phyloP scores from a whole-genome alignment of 1,139 yeast genomes.

The Taphrina confusa region DNA sequence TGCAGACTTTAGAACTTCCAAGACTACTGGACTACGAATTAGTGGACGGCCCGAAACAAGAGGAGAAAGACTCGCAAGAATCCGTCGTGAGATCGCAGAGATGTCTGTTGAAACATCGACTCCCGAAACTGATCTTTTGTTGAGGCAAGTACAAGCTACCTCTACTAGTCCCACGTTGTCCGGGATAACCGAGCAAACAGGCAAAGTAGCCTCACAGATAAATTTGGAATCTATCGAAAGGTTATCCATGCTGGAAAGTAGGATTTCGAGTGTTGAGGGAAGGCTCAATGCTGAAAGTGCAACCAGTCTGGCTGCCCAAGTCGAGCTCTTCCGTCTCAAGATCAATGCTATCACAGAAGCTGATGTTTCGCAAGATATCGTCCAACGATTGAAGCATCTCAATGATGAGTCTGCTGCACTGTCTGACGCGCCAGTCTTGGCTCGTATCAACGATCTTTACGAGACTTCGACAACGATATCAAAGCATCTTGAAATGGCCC shows the following conservation, averaged over 20 bases:
- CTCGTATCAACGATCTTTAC: neutral
- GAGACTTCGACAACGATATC: neutral
- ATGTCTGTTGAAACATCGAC: neutral
- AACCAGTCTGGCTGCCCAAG: neutral
- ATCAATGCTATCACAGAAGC: neutral
- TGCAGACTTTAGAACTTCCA: neutral
- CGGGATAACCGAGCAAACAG: neutral
- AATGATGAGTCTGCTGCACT: neutral
- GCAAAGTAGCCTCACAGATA: conserved; percentile 1
- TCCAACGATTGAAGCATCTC: neutral
- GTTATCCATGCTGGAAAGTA: neutral
- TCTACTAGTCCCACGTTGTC: neutral
- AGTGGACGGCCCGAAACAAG: neutral
- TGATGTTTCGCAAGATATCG: neutral
- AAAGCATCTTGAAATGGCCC: neutral
- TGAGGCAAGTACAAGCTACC: neutral
- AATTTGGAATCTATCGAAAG: neutral
- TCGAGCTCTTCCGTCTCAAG: conserved; percentile 6
- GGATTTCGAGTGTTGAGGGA: neutral
- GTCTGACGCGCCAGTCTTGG: neutral
- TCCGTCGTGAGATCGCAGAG: conserved; percentile 12
- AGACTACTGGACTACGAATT: neutral
- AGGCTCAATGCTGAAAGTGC: neutral
- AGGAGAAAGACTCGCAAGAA: neutral
- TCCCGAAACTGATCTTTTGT: neutral